A percentile compares a stretch with the other conserved stretches of the same genome.
Conservation (phyloP, 2,329 filamentous ascomycete species). For the Pyrenophora seminiperda region DNA sequence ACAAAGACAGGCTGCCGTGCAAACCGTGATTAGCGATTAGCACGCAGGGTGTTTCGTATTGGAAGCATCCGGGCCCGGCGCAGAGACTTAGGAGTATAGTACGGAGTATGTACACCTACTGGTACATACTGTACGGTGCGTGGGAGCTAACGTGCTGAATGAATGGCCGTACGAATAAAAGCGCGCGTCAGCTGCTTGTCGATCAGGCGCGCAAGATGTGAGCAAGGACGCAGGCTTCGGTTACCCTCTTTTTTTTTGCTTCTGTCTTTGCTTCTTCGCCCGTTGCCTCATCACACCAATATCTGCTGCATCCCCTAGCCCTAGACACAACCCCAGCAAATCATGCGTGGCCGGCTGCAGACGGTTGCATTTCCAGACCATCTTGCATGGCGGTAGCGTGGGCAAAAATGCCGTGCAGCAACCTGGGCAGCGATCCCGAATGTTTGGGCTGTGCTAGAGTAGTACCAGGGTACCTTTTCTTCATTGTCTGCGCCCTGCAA, state of each 20-base stretch:
- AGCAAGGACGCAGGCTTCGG: conserved; percentile 2
- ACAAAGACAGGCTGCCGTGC: too few relatives aligned
- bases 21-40: too few relatives aligned
- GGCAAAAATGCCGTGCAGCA: conserved; percentile 15
- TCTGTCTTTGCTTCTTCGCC: not conserved
- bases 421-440: conserved; percentile 23
- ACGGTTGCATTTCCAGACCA: conserved; percentile 6
- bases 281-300: conserved; percentile 4
- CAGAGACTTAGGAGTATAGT: too few relatives aligned
- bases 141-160: not conserved
- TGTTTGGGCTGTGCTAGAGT: conserved; percentile 22
- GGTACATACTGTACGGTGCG: too few relatives aligned
- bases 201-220: too few relatives aligned
- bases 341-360: conserved; percentile 1
- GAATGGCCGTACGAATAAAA: not conserved
- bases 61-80: too few relatives aligned
- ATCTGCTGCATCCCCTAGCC: conserved; percentile 16
- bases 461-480: conserved; percentile 5
- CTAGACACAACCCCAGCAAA: not conserved
- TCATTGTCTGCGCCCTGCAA: conserved; percentile 18
- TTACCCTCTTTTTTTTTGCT: conserved; percentile 4
- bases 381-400: conserved; percentile 10
- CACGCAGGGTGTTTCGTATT: too few relatives aligned
- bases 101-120: too few relatives aligned
- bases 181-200: too few relatives aligned